Percentiles rank a stretch among this genome's conserved stretches.
phyloP scores from a whole-genome alignment of 352 stramenopile species.

The Globisporangium perplexum region DNA sequence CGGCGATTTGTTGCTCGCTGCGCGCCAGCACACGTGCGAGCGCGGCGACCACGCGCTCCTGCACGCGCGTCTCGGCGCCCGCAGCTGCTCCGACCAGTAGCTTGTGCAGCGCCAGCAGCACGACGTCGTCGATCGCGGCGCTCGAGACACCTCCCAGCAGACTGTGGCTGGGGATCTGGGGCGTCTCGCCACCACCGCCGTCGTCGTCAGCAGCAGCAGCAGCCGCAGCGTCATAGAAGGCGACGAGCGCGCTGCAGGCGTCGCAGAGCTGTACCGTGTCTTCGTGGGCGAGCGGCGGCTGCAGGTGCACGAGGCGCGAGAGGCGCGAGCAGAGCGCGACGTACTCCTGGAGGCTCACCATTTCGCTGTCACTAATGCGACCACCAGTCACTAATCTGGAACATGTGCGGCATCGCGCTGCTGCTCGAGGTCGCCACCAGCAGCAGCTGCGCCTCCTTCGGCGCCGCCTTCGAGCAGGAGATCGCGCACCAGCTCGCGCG shows the following conservation, averaged over 20 bases:
- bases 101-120: constrained; percentile 59
- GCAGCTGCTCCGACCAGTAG: constrained; percentile 35
- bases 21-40: constrained; percentile 27
- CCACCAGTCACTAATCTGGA: neutral
- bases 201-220: no score
- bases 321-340: constrained; percentile 62
- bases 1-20: constrained; percentile 21
- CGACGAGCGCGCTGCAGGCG: constrained; percentile 23
- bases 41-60: constrained; percentile 27
- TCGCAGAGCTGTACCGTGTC: constrained; percentile 15
- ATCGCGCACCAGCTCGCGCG: constrained; percentile 14
- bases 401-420: constrained; percentile 33
- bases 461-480: constrained; percentile 8
- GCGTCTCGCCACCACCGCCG: neutral
- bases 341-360: no score
- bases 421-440: constrained; percentile 12
- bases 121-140: constrained; percentile 54
- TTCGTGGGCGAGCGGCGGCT: constrained; percentile 12
- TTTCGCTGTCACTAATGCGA: neutral
- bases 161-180: constrained; percentile 1
- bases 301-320: constrained; percentile 46
- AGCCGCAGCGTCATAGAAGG: constrained; percentile 14
- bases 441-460: neutral
- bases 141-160: constrained; percentile 11
- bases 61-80: constrained; percentile 10